phyloP scores from a whole-genome alignment of 352 stramenopile species.

The Pythium rishiriense region DNA sequence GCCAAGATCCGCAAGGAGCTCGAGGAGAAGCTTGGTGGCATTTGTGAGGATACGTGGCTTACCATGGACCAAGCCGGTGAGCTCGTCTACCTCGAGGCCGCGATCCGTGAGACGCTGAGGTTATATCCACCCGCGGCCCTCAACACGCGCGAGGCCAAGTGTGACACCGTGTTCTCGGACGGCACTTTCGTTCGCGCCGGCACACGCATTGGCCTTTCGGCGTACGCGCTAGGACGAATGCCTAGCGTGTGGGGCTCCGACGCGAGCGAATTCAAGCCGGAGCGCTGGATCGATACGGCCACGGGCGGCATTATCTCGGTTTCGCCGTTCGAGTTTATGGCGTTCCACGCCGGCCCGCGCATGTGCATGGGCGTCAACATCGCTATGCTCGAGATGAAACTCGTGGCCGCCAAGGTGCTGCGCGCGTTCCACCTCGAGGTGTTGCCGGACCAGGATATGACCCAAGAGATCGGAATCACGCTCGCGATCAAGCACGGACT shows the following conservation, averaged over 20 bases:
- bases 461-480: conserved; percentile 50
- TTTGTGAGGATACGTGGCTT: neutral
- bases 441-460: conserved; percentile 36
- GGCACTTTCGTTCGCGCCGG: conserved; percentile 63
- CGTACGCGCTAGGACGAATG: conserved; percentile 52
- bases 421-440: conserved; percentile 48
- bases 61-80: conserved; percentile 46
- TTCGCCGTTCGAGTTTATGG: conserved; percentile 62
- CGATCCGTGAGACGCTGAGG: conserved; percentile 62
- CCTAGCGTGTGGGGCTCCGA: conserved; percentile 64
- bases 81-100: conserved; percentile 60
- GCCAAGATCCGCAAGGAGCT: conserved; percentile 41
- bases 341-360: conserved; percentile 67
- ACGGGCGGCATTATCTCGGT: conserved; percentile 39
- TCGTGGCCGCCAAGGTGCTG: conserved; percentile 49
- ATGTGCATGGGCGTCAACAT: conserved; percentile 66
- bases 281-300: conserved; percentile 53
- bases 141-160: conserved; percentile 38
- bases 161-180: conserved; percentile 58
- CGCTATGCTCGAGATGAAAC: conserved; percentile 76
- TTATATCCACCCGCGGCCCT: conserved; percentile 56
- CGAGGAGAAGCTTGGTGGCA: conserved; percentile 4
- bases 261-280: conserved; percentile 40
- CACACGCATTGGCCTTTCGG: conserved; percentile 46
- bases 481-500: conserved; percentile 46